These are phyloP conservation scores for Penicillium oxalicum DNA, from an alignment of 2,329 filamentous ascomycete genomes.

Conservation along the genomic window DNA sequence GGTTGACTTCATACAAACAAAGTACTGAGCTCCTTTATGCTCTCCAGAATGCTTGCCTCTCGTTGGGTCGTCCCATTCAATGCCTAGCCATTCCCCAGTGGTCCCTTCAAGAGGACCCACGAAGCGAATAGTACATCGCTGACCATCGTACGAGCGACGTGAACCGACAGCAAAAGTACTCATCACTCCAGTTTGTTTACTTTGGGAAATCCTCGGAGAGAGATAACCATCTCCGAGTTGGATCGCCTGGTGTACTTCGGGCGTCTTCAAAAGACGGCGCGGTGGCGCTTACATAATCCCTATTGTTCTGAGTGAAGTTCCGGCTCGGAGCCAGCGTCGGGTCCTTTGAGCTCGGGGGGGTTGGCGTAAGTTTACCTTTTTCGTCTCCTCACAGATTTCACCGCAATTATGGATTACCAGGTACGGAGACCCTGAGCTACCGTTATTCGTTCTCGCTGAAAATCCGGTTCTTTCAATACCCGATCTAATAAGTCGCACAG, in stretches of 20 bases:
- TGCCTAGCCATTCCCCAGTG: slow-evolving; percentile 76
- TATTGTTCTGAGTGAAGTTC: neutral
- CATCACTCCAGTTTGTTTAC: slow-evolving; percentile 10
- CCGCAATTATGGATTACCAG: slow-evolving; percentile 46
- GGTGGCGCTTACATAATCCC: slow-evolving; percentile 24
- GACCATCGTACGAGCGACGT: slow-evolving; percentile 71
- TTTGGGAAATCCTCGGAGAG: neutral
- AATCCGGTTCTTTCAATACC: too few species aligned
- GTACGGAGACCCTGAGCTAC: slow-evolving; percentile 24
- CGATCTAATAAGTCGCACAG: slow-evolving; percentile 41
- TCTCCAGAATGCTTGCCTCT: slow-evolving; percentile 88
- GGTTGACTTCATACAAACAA: slow-evolving; percentile 56
- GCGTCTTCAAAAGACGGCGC: neutral
- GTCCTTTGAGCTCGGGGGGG: too few species aligned
- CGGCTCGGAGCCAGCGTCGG: too few species aligned
- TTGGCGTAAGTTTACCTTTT: slow-evolving; percentile 10
- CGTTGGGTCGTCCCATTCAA: slow-evolving; percentile 88
- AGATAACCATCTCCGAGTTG: too few species aligned
- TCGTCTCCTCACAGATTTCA: slow-evolving; percentile 5
- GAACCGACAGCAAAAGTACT: slow-evolving; percentile 50
- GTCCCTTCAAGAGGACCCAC: slow-evolving; percentile 71
- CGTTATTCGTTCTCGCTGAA: too few species aligned
- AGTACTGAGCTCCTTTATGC: slow-evolving; percentile 73
- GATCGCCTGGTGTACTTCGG: too few species aligned
- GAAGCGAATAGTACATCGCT: slow-evolving; percentile 79